These are phyloP conservation scores for Glarea lozoyensis DNA, from an alignment of 495 filamentous ascomycete genomes.

Conservation along the genomic window DNA sequence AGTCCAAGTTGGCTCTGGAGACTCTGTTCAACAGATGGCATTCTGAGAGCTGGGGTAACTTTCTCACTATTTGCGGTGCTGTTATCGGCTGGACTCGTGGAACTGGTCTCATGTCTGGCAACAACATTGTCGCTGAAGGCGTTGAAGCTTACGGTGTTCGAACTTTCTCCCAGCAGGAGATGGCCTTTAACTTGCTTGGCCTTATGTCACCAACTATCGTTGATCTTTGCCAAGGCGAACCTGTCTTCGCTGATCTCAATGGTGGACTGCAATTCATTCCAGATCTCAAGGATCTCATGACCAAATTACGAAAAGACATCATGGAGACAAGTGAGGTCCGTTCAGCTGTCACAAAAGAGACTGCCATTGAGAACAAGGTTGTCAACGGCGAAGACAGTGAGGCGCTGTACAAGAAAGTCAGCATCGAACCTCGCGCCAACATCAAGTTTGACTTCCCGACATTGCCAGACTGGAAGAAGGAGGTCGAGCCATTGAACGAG, in stretches of 20 bases:
- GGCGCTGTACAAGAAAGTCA: slow-evolving; percentile 86
- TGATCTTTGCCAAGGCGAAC: slow-evolving; percentile 91
- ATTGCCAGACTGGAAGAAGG: slow-evolving; percentile 83
- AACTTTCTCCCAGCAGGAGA: slow-evolving; percentile 98
- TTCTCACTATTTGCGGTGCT: slow-evolving; percentile 96
- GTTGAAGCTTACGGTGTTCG: slow-evolving; percentile 94
- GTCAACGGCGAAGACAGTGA: slow-evolving; percentile 91
- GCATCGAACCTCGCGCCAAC: slow-evolving; percentile 89
- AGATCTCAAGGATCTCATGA: slow-evolving; percentile 92
- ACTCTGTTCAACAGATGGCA: slow-evolving; percentile 98
- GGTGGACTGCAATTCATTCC: slow-evolving; percentile 96
- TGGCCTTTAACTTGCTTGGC: slow-evolving; percentile 97
- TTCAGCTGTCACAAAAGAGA: slow-evolving; percentile 90
- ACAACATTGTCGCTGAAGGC: slow-evolving; percentile 95
- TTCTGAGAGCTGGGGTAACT: slow-evolving; percentile 94
- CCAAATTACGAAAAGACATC: slow-evolving; percentile 77
- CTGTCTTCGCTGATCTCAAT: slow-evolving; percentile 94
- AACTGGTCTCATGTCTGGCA: slow-evolving; percentile 94
- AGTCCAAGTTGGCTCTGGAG: slow-evolving; percentile 94
- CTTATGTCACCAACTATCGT: slow-evolving; percentile 93
- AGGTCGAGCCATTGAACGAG: slow-evolving; percentile 78
- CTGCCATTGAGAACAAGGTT: slow-evolving; percentile 92
- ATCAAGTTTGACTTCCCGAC: slow-evolving; percentile 92
- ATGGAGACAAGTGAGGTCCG: slow-evolving; percentile 92
- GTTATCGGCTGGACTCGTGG: slow-evolving; percentile 99